Evolutionary conservation across 164 flowering plant species (phyloP), one percentile per base, ranked within the genome.

Genomic region (Piper betle): DNA sequence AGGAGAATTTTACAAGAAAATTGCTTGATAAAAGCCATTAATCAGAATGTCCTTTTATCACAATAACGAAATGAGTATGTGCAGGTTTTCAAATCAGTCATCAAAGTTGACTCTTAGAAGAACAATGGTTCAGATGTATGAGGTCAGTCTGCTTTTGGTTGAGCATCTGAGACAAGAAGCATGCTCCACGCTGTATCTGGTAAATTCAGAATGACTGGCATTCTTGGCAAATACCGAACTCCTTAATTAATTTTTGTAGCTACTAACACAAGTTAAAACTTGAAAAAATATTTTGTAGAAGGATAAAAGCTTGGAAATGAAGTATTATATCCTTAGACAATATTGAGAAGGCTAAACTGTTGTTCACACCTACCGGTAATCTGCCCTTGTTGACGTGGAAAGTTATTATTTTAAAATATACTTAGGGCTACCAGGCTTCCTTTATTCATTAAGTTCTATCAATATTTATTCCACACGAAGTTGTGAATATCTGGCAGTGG

Each of bases 151-250:
- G 46, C 46, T 42, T 64, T 72, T 77, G 79, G 71, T 73, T 63
- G 62, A 72, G 64, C 73, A 59, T 69, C 75, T 59, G 64, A 77
- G 62, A 66, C 76, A 79, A 63, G 87, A 78, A 80, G 84, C 77
- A 11, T 55, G 57, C 37, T 73, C 76, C 68, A 75, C 83, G 53
- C 62, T 72, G 55, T 66, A 62, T 73, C 85, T 70, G 93, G 89
- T 81, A 86, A 86, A 78, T 78, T 79, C 87, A 81, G 80, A 78
- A 70, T 74, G 75, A 66, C 74, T 81, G 72, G 75, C 73, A 73
- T 72, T 64, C 75, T 70, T 68, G 70, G 62, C 76, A 62, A 64
- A 66, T 71, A 74, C 41, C 71, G 41, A 63, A 71, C 18, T 55
- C 13, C 18, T 37, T 55, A 7, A 42, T 42, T 42, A 42, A 11